Base-by-base conservation (phyloP, 768 basidiomycete species). In the Nevesoporus exiguus region DNA sequence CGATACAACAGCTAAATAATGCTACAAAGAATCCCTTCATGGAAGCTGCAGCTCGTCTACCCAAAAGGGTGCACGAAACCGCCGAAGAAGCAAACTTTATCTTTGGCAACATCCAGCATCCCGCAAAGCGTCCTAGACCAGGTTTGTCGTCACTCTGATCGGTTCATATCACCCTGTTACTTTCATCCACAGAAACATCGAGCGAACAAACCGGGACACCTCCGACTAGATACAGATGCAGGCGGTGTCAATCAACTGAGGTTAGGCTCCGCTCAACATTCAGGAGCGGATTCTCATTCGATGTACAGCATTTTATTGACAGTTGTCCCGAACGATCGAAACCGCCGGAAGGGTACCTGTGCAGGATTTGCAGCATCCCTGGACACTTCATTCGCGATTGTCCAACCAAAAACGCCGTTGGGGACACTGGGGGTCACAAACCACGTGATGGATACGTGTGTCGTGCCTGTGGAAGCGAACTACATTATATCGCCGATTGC, bases 351-450 rank as follows among this genome's bases (percentile, higher is more conserved):
- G 82, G 84, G 25, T 98, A 98, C 63, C 69, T 92, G 10, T 97
- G 95, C 76, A 91, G 81, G 65, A 82, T 93, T 24, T 98, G 94
- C 63, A 81, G 83, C 59, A 81, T 91, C 82, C 77, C 86, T 36
- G 93, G 88, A 29, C 94, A 97, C 68, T 84, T 89, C 62, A 81
- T 96, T 51, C 86, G 90, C 34, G 92, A 96, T 66, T 96, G 93
- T 71, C 93, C 95, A 2, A 85, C 86, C 10, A 82, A 80, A 66
- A 79, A 88, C 60, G 84, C 84, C 22, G 75, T 81, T 5, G 91
- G 90, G 13, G 90, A 93, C 65, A 92, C 90, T 2, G 90, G 90
- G 14, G 89, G 90, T 9, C 80, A 77, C 41, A 90, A 90, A 64
- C 92, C 93, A 7, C 88, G 80, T 46, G 80, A 85, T 56, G 92